Percentiles rank a stretch among this genome's conserved stretches.
Evolutionary conservation across 139 green algal species (phyloP).

Genomic region (Haematococcus sp.): DNA sequence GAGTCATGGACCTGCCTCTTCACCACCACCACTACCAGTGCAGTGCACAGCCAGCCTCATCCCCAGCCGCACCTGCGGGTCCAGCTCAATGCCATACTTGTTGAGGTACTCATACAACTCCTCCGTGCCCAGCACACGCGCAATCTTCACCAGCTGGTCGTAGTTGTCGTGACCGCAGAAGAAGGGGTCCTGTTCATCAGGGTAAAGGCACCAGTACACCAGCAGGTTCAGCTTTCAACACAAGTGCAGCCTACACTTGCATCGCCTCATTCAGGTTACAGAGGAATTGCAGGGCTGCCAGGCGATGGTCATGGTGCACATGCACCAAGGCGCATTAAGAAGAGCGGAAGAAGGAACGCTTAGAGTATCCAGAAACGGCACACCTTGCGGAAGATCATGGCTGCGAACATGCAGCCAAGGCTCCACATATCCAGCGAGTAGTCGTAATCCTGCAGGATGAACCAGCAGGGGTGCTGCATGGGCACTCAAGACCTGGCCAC

Average conservation of each 20-base stretch:
- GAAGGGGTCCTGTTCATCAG: constrained; percentile 78
- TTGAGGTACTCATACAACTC: constrained; percentile 81
- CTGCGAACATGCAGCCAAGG: constrained; percentile 79
- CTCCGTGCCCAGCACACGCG: constrained; percentile 58
- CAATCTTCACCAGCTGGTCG: constrained; percentile 92
- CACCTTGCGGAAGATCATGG: constrained; percentile 33
- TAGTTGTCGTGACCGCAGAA: constrained; percentile 99
- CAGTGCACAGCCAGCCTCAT: no score
- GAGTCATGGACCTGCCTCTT: background rate
- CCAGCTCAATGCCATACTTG: constrained; percentile 96
- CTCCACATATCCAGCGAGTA: constrained; percentile 97
- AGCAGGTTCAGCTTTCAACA: no score
- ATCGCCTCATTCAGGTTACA: no score
- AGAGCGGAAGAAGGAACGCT: no score
- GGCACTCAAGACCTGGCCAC: background rate
- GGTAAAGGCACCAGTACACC: no score
- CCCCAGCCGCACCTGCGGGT: constrained; percentile 75
- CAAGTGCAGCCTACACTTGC: no score
- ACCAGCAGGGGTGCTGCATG: background rate
- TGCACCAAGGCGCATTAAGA: no score
- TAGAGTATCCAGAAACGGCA: no score
- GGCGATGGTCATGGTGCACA: no score
- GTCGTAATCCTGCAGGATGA: constrained; percentile 87
- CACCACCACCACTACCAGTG: no score
- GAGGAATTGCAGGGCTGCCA: no score